Evolutionary conservation across 1,139 yeast genomes (phyloP).

Genomic region (Geotrichum citri-aurantii): DNA sequence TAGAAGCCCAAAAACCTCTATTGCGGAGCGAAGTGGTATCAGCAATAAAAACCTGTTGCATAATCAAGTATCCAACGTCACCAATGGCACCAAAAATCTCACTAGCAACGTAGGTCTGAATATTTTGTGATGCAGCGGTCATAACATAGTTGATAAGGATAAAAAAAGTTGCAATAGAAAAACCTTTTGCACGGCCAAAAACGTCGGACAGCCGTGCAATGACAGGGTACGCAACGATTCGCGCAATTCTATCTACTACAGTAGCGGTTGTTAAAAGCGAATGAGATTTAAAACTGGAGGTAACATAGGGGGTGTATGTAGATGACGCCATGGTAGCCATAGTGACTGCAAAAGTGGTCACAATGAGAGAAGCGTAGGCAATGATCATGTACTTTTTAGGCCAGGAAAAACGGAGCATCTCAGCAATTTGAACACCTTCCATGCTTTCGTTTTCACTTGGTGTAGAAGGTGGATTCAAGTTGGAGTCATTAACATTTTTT

Average conservation of each 20-base stretch:
- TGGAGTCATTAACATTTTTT: neutral
- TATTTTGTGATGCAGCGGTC: conserved; percentile 33
- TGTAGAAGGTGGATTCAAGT: neutral
- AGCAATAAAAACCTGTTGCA: conserved; percentile 38
- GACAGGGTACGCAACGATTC: conserved; percentile 39
- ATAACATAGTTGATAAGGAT: conserved; percentile 34
- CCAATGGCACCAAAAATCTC: conserved; percentile 38
- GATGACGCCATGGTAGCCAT: conserved; percentile 39
- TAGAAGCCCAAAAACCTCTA: conserved; percentile 31
- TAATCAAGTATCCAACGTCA: conserved; percentile 35
- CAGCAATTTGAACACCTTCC: neutral
- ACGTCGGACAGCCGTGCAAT: conserved; percentile 39
- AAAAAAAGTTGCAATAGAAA: conserved; percentile 31
- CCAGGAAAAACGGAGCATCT: conserved; percentile 19
- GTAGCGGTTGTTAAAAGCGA: conserved; percentile 39
- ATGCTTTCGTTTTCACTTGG: neutral
- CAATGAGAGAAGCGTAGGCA: conserved; percentile 33
- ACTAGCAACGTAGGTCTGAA: conserved; percentile 33
- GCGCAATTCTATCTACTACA: conserved; percentile 39
- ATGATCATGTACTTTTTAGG: conserved; percentile 22
- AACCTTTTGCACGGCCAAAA: conserved; percentile 40
- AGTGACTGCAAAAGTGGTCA: conserved; percentile 38
- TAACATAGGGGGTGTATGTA: conserved; percentile 39
- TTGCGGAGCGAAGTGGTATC: conserved; percentile 37
- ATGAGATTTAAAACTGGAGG: conserved; percentile 38